phyloP scores from a whole-genome alignment of 305 asterid genomes.

The Striga hermonthica region DNA sequence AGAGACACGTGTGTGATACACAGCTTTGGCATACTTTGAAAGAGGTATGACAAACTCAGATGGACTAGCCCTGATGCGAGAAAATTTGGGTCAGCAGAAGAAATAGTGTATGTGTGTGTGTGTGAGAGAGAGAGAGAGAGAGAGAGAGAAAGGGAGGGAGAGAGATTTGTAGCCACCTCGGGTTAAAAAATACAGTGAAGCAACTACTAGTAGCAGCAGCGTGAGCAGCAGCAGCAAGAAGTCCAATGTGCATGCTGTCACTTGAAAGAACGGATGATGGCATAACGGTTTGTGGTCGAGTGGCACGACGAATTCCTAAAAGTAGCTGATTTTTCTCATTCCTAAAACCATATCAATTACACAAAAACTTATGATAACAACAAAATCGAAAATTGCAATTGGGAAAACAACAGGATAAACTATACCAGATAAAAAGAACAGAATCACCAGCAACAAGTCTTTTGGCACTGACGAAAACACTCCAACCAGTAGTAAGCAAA shows the following conservation, averaged over 20 bases:
- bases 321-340: slow-evolving; percentile 92
- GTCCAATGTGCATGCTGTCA: slow-evolving; percentile 97
- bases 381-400: background rate
- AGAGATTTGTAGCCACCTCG: slow-evolving; percentile 49
- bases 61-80: slow-evolving; percentile 79
- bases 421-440: slow-evolving; percentile 88
- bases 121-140: background rate
- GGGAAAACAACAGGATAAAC: slow-evolving; percentile 22
- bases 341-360: slow-evolving; percentile 43
- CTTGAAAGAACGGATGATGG: slow-evolving; percentile 95
- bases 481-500: slow-evolving; percentile 97
- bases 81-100: slow-evolving; percentile 31
- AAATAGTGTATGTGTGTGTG: too few relatives aligned
- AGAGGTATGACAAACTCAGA: slow-evolving; percentile 90
- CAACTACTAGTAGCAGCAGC: slow-evolving; percentile 97
- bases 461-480: slow-evolving; percentile 95
- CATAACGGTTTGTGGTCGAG: slow-evolving; percentile 90
- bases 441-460: slow-evolving; percentile 95
- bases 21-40: slow-evolving; percentile 84
- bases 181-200: slow-evolving; percentile 89
- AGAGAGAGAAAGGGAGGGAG: background rate
- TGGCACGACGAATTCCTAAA: slow-evolving; percentile 88
- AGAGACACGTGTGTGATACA: slow-evolving; percentile 84
- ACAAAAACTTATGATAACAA: background rate
- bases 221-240: slow-evolving; percentile 99